Evolutionary conservation across 2,329 filamentous ascomycete species (phyloP), one percentile per base, ranked within the genome.

Genomic region (Blastomyces gilchristii): DNA sequence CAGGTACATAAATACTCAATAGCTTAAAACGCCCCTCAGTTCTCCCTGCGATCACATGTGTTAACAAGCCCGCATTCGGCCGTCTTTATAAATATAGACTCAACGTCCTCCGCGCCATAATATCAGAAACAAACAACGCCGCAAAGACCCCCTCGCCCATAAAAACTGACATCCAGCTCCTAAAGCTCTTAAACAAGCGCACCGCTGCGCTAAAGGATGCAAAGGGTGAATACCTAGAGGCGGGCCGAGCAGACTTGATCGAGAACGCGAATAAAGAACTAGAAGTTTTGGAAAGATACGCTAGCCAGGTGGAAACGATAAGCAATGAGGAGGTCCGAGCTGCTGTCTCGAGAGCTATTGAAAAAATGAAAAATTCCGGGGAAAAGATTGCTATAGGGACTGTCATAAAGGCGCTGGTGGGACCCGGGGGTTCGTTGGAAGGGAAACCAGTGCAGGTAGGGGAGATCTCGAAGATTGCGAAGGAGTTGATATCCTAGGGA

Each of bases 101-200:
- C 37, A 78, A 79, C 67, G 79, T 80, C 47, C 72, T 81, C 22
- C 78, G 79, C 45, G 75, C 76, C 56, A 70, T 81, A 63, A 79
- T 81, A 62, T 76, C 79, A 58, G 79, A 81, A 66, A 76, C 76
- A 67, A 80, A 79, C 69, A 80, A 80, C 66, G 74, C 77, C n/a
- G 72, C 75, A 61, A 80, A 80, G 71, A 76, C 77, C 25, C 66
- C 77, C 2, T 73, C 72, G 18, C 79, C 79, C 12, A 76, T 81
- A 28, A 72, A 74, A 63, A 79, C 78, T 34, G 78, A 81, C 63
- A 69, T 79, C 18, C 77, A 80, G 61, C 71, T 81, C 39, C 69
- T 81, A 8, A 71, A 75, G 1, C 67, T 81, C 43, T 76, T 81
- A 43, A 74, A 73, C n/a, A 81, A 80, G 68, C 77, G 76, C 45